These are phyloP conservation scores for Juncus effusus DNA, from an alignment of 176 grass and related monocot genomes.

Conservation along the genomic window DNA sequence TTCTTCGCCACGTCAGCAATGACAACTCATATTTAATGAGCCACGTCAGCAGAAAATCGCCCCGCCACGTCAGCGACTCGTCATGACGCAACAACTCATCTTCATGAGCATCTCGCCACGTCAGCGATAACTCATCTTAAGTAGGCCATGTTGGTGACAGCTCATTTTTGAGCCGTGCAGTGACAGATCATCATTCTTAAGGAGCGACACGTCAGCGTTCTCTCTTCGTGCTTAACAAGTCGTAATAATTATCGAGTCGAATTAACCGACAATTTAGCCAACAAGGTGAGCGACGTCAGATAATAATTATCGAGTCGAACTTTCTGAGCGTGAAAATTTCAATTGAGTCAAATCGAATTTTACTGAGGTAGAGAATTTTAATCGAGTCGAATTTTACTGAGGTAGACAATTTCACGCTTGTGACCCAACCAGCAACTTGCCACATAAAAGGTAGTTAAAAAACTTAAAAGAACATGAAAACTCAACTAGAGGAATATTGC, in stretches of 20 bases:
- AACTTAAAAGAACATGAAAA: slow-evolving; percentile 15
- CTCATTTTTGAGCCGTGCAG: no score
- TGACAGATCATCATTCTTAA: no score
- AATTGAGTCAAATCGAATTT: slow-evolving; percentile 14
- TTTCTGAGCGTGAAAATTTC: slow-evolving; percentile 17
- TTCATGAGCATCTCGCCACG: no score
- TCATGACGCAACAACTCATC: no score
- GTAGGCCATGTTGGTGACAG: no score
- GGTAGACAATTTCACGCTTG: slow-evolving; percentile 16
- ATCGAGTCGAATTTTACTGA: slow-evolving; percentile 4
- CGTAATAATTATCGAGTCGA: neutral
- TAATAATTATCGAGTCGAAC: slow-evolving; percentile 25
- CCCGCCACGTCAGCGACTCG: no score
- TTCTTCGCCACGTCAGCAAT: no score
- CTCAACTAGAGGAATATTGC: slow-evolving; percentile 1
- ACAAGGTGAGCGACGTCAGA: slow-evolving; percentile 17
- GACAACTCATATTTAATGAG: no score
- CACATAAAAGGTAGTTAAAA: slow-evolving; percentile 30
- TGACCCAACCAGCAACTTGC: slow-evolving; percentile 7
- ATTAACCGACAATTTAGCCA: slow-evolving; percentile 7
- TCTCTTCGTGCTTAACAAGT: no score
- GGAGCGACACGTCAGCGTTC: no score
- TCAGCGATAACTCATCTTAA: no score
- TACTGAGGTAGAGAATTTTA: slow-evolving; percentile 20
- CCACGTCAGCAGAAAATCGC: no score